Percentiles rank a stretch among this genome's conserved stretches.
Evolutionary conservation across 352 stramenopile species (phyloP).

Genomic region (Pythium dissimile): DNA sequence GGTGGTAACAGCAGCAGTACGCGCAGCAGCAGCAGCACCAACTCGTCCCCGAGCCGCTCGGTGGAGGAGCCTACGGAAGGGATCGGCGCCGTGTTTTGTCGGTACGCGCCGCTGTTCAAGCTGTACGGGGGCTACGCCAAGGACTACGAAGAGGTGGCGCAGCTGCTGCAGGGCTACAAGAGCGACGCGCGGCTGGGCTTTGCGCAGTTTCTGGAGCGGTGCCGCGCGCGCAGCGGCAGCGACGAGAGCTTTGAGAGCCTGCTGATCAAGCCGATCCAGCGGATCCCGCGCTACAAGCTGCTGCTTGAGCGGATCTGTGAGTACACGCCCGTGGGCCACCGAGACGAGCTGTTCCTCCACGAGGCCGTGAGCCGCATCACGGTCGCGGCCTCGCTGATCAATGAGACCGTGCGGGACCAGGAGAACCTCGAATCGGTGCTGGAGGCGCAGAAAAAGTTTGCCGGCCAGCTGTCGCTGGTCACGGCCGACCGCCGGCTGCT

Average conservation of each 20-base stretch:
- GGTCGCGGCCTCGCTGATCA: slow-evolving; percentile 67
- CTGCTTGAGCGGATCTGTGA: slow-evolving; percentile 77
- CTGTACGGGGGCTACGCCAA: slow-evolving; percentile 81
- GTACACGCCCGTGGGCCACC: slow-evolving; percentile 55
- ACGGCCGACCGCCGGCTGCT: slow-evolving; percentile 59
- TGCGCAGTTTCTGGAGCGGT: slow-evolving; percentile 52
- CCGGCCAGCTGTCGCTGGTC: slow-evolving; percentile 63
- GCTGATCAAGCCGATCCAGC: slow-evolving; percentile 91
- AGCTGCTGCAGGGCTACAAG: slow-evolving; percentile 54
- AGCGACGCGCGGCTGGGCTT: slow-evolving; percentile 48
- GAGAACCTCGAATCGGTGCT: slow-evolving; percentile 81
- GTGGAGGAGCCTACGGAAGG: slow-evolving; percentile 25
- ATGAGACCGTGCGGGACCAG: slow-evolving; percentile 80
- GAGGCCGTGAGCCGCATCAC: slow-evolving; percentile 59
- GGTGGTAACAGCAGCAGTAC: no score
- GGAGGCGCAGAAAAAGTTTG: slow-evolving; percentile 76
- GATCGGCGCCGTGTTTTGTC: slow-evolving; percentile 75
- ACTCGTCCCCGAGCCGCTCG: slow-evolving; percentile 10
- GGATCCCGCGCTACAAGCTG: slow-evolving; percentile 90
- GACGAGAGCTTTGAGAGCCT: slow-evolving; percentile 79
- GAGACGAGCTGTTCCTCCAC: slow-evolving; percentile 57
- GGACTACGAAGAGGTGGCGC: slow-evolving; percentile 75
- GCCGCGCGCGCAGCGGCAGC: slow-evolving; percentile 44
- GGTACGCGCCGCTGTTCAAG: slow-evolving; percentile 81
- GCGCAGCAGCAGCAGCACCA: slow-evolving; percentile 13